Conservation (phyloP, 2,329 filamentous ascomycete genomes). For the Claviceps sorghi region DNA sequence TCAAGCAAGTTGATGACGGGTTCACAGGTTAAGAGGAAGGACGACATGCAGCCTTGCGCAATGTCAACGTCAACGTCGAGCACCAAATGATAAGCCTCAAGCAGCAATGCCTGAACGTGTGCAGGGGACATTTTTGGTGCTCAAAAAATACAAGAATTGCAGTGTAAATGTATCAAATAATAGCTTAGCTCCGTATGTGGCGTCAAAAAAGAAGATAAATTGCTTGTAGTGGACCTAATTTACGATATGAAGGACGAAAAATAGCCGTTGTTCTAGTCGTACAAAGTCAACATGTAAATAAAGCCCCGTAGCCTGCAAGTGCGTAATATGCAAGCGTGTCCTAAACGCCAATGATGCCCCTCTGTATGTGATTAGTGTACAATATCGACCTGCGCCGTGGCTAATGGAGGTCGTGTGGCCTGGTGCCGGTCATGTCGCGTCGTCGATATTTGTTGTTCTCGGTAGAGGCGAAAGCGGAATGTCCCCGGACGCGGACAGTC, state of each 20-base stretch:
- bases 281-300: background rate
- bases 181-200: conserved; percentile 3
- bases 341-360: conserved; percentile 18
- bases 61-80: background rate
- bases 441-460: background rate
- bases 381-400: conserved; percentile 5
- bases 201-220: background rate
- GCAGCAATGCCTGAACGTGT: background rate
- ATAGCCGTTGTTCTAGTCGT: background rate
- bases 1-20: background rate
- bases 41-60: background rate
- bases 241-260: background rate
- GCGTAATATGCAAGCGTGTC: conserved; percentile 2
- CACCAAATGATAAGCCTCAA: background rate
- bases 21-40: background rate
- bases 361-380: conserved; percentile 14
- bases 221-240: background rate
- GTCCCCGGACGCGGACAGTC: background rate
- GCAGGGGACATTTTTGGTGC: background rate
- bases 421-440: background rate
- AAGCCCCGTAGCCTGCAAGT: background rate
- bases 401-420: background rate
- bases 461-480: background rate
- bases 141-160: background rate
- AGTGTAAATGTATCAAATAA: background rate